Evolutionary conservation across 768 basidiomycete genomes (phyloP).

Genomic region (Gautieria morchelliformis): DNA sequence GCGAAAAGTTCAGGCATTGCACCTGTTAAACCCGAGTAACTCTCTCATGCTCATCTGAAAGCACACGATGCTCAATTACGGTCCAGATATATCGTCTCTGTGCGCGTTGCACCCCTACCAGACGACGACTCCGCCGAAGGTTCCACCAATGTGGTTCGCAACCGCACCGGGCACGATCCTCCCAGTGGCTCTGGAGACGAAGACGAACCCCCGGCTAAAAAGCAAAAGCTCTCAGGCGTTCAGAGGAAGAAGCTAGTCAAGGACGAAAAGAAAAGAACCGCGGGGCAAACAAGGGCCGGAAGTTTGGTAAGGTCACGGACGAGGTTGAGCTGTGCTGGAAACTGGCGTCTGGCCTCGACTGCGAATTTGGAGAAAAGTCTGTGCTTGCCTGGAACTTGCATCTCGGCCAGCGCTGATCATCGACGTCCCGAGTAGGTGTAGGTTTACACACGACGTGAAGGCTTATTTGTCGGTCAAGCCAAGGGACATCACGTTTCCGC

Average conservation of each 20-base stretch:
- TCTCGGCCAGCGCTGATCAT: not conserved
- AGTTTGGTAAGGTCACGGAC: slow-evolving; percentile 70
- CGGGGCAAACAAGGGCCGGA: slow-evolving; percentile 78
- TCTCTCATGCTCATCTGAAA: not conserved
- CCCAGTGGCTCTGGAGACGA: not conserved
- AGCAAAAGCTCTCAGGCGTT: slow-evolving; percentile 24
- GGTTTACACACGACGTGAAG: slow-evolving; percentile 67
- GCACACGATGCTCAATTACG: not conserved
- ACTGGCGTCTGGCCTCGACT: slow-evolving; percentile 58
- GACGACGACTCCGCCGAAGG: slow-evolving; percentile 64
- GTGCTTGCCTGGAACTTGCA: slow-evolving; percentile 16
- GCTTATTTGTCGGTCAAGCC: slow-evolving; percentile 73
- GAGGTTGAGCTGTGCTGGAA: slow-evolving; percentile 78
- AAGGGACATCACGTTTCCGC: slow-evolving; percentile 56
- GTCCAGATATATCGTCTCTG: slow-evolving; percentile 16
- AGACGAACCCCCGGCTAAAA: slow-evolving; percentile 11
- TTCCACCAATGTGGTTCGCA: slow-evolving; percentile 27
- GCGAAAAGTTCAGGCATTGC: slow-evolving; percentile 33
- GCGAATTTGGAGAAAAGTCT: slow-evolving; percentile 62
- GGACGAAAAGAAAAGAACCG: slow-evolving; percentile 64
- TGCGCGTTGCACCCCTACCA: slow-evolving; percentile 18
- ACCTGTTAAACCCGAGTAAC: slow-evolving; percentile 44
- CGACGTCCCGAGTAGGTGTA: slow-evolving; percentile 40
- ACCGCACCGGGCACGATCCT: slow-evolving; percentile 10
- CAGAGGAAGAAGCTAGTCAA: slow-evolving; percentile 40